Conservation (phyloP, 2,329 filamentous ascomycete species). For the Hypoxylon sp. region DNA sequence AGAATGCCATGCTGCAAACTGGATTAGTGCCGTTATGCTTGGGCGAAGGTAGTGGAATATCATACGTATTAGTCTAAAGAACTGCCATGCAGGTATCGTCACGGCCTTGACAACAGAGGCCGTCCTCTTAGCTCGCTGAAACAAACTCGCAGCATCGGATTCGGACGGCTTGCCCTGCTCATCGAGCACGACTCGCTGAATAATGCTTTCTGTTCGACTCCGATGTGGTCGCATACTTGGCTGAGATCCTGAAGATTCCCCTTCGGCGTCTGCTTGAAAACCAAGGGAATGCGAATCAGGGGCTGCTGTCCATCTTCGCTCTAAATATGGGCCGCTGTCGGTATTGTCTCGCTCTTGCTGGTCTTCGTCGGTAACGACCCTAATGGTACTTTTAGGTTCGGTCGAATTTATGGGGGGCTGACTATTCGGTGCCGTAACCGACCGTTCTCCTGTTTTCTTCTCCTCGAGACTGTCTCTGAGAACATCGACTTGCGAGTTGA, state of each 20-base stretch:
- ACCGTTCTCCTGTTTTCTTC: constrained; percentile 54
- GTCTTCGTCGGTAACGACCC: constrained; percentile 49
- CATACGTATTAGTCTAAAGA: constrained; percentile 92
- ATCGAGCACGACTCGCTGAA: constrained; percentile 69
- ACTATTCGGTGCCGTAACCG: constrained; percentile 53
- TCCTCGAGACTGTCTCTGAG: constrained; percentile 75
- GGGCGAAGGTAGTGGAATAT: neutral
- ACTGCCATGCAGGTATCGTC: constrained; percentile 96
- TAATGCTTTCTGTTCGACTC: constrained; percentile 67
- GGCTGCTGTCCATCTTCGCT: constrained; percentile 53
- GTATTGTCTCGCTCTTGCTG: constrained; percentile 43
- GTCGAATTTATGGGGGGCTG: constrained; percentile 39
- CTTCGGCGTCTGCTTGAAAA: constrained; percentile 35
- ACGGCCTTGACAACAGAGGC: constrained; percentile 79
- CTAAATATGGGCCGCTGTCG: constrained; percentile 47
- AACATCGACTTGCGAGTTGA: constrained; percentile 94
- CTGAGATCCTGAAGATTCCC: constrained; percentile 33
- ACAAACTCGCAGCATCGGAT: constrained; percentile 57
- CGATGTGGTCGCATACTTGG: constrained; percentile 49
- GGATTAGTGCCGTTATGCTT: constrained; percentile 51
- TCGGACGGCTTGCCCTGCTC: constrained; percentile 61
- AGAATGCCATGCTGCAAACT: constrained; percentile 82
- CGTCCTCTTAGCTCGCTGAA: constrained; percentile 60
- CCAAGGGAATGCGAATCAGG: constrained; percentile 23
- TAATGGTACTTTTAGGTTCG: constrained; percentile 52